Base-by-base conservation (phyloP, 108 stramenopile species). In the Pseudonitzschia pungens region DNA sequence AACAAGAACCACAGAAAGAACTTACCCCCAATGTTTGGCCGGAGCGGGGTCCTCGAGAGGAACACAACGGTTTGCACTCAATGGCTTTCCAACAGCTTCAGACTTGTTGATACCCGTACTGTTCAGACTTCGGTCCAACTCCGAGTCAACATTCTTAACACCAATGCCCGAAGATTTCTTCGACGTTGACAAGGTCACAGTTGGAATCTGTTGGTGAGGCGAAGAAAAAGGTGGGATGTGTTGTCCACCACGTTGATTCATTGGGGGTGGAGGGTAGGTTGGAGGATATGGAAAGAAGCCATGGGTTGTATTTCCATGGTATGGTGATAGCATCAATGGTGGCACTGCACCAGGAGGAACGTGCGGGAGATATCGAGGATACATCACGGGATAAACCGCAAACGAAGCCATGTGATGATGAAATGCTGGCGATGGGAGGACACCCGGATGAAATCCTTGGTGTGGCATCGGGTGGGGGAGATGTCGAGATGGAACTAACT, bases 11-110 rank as follows among this genome's bases (percentile, higher is more conserved):
- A 4, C 52, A 16, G 2, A 16, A 11, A 6, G 12, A 52, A 76
- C 80, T 76, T 75, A 81, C 80, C 78, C 78, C 83, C 83, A 88
- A 58, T 82, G 86, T 51, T 87, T 89, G 26, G 87, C 77, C 45
- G 90, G 90, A 65, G 89, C 78, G 0, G 90, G 90, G 26, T 79
- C 84, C 67, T 85, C 82, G 60, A 91, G 67, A 68, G 84, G 86
- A 18, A 89, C 70, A 57, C 90, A 91, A 41, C 83, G 65, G n/a
- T 76, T 79, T 0, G 75, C 50, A 43, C 72, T 79, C 44, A 74
- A 70, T 4, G 82, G 62, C 28, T 57, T 78, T 21, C 77, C 82
- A 20, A 68, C 69, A 31, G 70, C 73, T 52, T n/a, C 43, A 22
- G 57, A 31, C 16, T 58, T 58, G 29, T 16, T 10, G 7, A 6